Conservation (phyloP, 257 asterid species). For the Knoxia roxburghii region DNA sequence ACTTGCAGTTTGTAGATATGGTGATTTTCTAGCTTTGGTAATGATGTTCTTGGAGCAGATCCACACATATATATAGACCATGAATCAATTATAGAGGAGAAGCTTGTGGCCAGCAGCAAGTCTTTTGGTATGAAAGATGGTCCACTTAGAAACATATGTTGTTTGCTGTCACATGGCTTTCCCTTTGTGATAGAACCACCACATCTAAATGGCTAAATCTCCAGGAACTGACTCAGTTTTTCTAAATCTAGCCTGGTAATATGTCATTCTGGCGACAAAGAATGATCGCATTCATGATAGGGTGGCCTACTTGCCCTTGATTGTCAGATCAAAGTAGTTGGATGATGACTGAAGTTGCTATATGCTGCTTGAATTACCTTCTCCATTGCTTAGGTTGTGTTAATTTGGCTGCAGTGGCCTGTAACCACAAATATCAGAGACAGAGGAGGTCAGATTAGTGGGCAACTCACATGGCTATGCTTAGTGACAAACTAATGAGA, state of each 20-base stretch:
- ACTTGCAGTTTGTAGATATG: too few relatives aligned
- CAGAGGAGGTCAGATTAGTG: conserved; percentile 5
- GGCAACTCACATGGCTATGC: background rate
- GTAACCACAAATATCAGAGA: background rate
- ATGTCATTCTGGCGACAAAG: background rate
- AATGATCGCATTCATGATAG: background rate
- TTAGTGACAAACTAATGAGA: background rate
- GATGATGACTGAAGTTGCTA: background rate
- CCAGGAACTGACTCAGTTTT: background rate
- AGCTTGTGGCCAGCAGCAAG: background rate
- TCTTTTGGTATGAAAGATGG: background rate
- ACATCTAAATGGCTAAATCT: background rate
- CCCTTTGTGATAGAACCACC: background rate
- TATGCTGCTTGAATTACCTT: background rate
- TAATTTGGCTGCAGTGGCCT: background rate
- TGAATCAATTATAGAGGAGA: background rate
- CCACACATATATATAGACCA: background rate
- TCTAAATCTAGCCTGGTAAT: background rate
- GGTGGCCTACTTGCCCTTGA: conserved; percentile 1
- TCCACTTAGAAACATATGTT: background rate
- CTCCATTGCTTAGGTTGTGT: background rate
- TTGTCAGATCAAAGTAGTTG: background rate
- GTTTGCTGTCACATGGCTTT: conserved; percentile 7
- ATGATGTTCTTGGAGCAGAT: background rate
- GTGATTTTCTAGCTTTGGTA: too few relatives aligned